phyloP scores from a whole-genome alignment of 768 basidiomycete species.

The Suillus luteus region DNA sequence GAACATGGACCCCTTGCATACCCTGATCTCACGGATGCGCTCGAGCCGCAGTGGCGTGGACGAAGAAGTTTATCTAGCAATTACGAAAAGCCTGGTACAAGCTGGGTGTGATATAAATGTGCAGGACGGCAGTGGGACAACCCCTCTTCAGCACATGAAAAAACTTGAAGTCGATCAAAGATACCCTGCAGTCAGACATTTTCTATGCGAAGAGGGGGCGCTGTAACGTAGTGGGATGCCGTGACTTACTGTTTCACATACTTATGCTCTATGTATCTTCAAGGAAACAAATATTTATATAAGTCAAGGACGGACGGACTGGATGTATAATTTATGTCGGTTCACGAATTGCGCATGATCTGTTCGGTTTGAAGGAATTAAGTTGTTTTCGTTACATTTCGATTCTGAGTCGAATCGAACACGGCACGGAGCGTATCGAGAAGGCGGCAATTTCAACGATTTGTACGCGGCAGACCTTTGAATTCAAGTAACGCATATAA shows the following conservation, averaged over 20 bases:
- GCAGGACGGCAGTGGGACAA: background rate
- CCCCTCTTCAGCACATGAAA: slow-evolving; percentile 12
- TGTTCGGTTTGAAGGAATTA: background rate
- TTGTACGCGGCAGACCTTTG: background rate
- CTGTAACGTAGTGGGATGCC: background rate
- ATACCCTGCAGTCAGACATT: background rate
- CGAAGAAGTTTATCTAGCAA: slow-evolving; percentile 1
- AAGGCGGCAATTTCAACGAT: background rate
- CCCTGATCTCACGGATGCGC: slow-evolving; percentile 1
- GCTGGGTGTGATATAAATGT: slow-evolving; percentile 16
- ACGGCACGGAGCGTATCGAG: background rate
- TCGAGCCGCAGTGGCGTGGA: background rate
- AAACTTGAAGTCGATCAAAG: background rate
- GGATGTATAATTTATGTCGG: background rate
- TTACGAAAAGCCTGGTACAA: slow-evolving; percentile 6
- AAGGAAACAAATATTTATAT: background rate
- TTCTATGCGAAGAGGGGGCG: background rate
- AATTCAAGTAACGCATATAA: background rate
- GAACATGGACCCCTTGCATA: background rate
- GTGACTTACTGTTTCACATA: background rate
- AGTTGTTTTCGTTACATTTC: background rate
- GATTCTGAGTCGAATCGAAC: background rate
- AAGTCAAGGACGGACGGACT: too few species aligned
- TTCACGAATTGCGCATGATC: too few species aligned
- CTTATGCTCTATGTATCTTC: background rate